phyloP scores from a whole-genome alignment of 73 alveolate genomes.

The Paramecium biaurelia region DNA sequence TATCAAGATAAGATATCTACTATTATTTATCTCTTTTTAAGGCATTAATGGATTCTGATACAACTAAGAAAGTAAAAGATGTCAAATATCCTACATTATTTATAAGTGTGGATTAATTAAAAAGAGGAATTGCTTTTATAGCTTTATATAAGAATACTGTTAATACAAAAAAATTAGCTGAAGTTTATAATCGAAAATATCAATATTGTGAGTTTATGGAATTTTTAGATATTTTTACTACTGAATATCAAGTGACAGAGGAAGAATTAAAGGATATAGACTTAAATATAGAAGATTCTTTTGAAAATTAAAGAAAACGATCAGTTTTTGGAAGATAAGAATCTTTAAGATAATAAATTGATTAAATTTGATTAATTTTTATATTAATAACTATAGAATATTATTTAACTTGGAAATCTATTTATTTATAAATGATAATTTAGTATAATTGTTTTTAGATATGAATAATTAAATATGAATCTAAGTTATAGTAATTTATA shows the following conservation, averaged over 20 bases:
- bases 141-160: conserved; percentile 45
- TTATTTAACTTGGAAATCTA: neutral
- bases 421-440: neutral
- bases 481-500: neutral
- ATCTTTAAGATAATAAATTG: neutral
- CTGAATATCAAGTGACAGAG: neutral
- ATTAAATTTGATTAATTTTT: neutral
- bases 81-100: conserved; percentile 25
- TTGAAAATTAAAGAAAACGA: neutral
- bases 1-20: neutral
- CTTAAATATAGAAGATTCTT: neutral
- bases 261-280: neutral
- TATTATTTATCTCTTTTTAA: conserved; percentile 27
- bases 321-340: neutral
- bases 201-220: conserved; percentile 35
- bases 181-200: neutral
- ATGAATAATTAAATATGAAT: neutral
- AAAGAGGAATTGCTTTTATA: conserved; percentile 7
- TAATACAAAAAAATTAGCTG: conserved; percentile 27
- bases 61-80: neutral
- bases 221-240: conserved; percentile 35
- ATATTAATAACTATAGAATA: too few species aligned
- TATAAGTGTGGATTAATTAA: neutral
- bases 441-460: neutral
- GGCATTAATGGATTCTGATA: conserved; percentile 42